Percentiles rank a stretch among this genome's conserved stretches.
Conservation (phyloP, 306 rosid species). For the Psophocarpus tetragonolobus region DNA sequence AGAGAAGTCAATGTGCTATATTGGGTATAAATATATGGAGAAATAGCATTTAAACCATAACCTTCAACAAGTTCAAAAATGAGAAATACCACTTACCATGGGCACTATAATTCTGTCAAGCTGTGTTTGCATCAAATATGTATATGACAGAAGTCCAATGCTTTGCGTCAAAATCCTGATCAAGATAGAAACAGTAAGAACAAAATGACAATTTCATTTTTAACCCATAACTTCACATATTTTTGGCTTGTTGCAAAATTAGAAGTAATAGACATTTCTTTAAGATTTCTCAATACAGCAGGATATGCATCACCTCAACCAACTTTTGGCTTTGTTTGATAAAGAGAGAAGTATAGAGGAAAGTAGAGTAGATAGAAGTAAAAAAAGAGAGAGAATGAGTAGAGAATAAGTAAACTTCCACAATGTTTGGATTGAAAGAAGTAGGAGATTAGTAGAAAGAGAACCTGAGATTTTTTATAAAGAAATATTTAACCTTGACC, state of each 20-base stretch:
- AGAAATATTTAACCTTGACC: no score
- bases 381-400: no score
- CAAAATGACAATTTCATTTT: conserved; percentile 27
- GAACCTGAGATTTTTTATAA: no score
- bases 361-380: no score
- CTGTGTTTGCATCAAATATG: conserved; percentile 65
- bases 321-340: no score
- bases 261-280: no score
- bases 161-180: conserved; percentile 82
- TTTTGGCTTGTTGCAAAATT: neutral
- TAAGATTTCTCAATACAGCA: neutral
- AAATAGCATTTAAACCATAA: conserved; percentile 22
- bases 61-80: conserved; percentile 15
- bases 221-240: neutral
- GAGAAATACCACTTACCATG: conserved; percentile 67
- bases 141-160: conserved; percentile 91
- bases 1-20: neutral
- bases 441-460: no score
- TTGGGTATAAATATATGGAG: neutral
- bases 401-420: no score
- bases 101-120: conserved; percentile 93
- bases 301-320: neutral
- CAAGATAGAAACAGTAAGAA: conserved; percentile 28
- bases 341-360: no score
- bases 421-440: no score